Evolutionary conservation across 192 early-diverging fungal genomes (phyloP).

Genomic region (Mortierella alpina): DNA sequence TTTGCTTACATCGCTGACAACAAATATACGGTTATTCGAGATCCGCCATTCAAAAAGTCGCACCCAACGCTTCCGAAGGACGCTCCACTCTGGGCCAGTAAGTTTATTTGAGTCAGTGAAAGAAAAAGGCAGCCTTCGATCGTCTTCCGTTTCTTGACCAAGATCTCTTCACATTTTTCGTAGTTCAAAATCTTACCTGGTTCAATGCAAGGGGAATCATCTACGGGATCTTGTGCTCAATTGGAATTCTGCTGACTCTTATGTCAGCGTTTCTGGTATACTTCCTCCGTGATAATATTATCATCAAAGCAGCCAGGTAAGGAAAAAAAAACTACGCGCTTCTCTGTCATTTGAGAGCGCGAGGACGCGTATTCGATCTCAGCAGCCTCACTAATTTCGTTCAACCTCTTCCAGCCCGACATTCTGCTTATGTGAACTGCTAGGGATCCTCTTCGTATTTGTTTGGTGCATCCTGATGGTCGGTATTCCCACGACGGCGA

Average conservation of each 20-base stretch:
- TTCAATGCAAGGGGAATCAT: constrained; percentile 32
- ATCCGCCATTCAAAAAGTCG: neutral
- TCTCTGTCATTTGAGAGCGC: neutral
- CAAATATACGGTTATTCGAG: neutral
- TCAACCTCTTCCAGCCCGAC: constrained; percentile 30
- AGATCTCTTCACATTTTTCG: neutral
- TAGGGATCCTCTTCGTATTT: constrained; percentile 55
- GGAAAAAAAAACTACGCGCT: neutral
- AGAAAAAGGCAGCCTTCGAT: neutral
- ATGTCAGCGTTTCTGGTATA: constrained; percentile 35
- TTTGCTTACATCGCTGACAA: neutral
- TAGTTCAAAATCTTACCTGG: constrained; percentile 27
- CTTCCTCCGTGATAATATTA: constrained; percentile 35
- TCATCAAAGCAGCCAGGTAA: constrained; percentile 61
- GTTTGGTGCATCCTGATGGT: constrained; percentile 39
- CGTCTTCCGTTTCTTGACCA: neutral
- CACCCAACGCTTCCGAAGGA: neutral
- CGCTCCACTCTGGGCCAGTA: constrained; percentile 14
- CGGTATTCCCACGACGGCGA: constrained; percentile 37
- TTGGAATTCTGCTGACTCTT: constrained; percentile 39
- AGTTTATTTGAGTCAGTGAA: neutral
- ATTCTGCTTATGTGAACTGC: constrained; percentile 60
- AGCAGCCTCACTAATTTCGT: neutral
- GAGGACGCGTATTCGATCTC: neutral
- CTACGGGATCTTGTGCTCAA: constrained; percentile 24